Percentiles rank a stretch among this genome's conserved stretches.
Conservation (phyloP, 352 stramenopile species). For the Phytophthora tentaculata region DNA sequence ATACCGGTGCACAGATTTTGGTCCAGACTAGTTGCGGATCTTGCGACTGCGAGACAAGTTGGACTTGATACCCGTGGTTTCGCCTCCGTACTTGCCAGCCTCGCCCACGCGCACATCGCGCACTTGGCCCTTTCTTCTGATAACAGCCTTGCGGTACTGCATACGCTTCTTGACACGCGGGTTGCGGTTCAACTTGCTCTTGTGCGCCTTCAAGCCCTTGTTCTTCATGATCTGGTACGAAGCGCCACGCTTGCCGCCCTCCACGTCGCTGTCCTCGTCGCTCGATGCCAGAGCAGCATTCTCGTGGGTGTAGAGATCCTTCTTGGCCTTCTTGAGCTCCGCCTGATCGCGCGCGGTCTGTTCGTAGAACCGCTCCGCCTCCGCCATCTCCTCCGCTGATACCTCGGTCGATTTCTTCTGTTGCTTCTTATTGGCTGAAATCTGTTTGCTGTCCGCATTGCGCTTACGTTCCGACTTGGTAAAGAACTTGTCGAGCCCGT, state of each 20-base stretch:
- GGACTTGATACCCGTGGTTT: slow-evolving; percentile 91
- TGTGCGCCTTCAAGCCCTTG: slow-evolving; percentile 97
- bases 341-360: slow-evolving; percentile 56
- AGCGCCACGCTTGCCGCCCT: slow-evolving; percentile 92
- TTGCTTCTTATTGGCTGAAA: slow-evolving; percentile 49
- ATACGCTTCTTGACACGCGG: slow-evolving; percentile 98
- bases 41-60: slow-evolving; percentile 91
- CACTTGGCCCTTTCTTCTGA: slow-evolving; percentile 97
- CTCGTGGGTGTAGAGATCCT: slow-evolving; percentile 82
- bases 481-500: slow-evolving; percentile 82
- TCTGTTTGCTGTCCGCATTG: slow-evolving; percentile 9
- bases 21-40: slow-evolving; percentile 78
- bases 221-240: slow-evolving; percentile 98
- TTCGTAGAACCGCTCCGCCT: slow-evolving; percentile 84
- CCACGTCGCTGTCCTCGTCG: slow-evolving; percentile 70
- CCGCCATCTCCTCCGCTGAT: slow-evolving; percentile 52
- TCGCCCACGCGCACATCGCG: slow-evolving; percentile 91
- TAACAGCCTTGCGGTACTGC: slow-evolving; percentile 98
- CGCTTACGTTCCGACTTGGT: slow-evolving; percentile 46
- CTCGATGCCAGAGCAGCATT: slow-evolving; percentile 55
- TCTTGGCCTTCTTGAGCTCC: slow-evolving; percentile 68
- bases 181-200: slow-evolving; percentile 99
- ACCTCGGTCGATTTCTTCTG: slow-evolving; percentile 48
- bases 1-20: slow-evolving; percentile 22
- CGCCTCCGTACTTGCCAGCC: slow-evolving; percentile 86